Percentiles rank a stretch among this genome's conserved stretches.
Evolutionary conservation across 768 basidiomycete species (phyloP).

Genomic region (Boletus reticulatus): DNA sequence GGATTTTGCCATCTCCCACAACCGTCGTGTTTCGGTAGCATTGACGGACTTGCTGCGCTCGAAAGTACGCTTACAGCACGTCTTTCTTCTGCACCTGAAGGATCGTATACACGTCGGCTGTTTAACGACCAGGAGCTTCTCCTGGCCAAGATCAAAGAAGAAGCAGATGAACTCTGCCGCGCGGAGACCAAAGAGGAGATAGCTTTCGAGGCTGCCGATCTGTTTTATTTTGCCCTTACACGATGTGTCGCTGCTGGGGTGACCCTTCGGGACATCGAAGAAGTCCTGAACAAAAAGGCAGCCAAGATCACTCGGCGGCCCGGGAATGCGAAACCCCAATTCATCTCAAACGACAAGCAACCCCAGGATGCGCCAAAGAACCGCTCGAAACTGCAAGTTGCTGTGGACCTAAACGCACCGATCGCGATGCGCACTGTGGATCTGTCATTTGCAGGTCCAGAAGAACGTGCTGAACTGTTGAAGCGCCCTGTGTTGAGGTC

Average conservation of each 20-base stretch:
- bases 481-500: slow-evolving; percentile 86
- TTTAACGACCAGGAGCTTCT: slow-evolving; percentile 83
- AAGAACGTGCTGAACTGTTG: slow-evolving; percentile 67
- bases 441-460: slow-evolving; percentile 45
- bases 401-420: slow-evolving; percentile 35
- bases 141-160: slow-evolving; percentile 94
- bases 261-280: slow-evolving; percentile 77
- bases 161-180: slow-evolving; percentile 93
- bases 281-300: slow-evolving; percentile 80
- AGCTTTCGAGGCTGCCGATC: slow-evolving; percentile 93
- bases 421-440: slow-evolving; percentile 81
- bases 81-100: slow-evolving; percentile 73
- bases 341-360: slow-evolving; percentile 34
- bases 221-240: slow-evolving; percentile 88
- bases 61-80: slow-evolving; percentile 77
- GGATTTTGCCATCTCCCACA: slow-evolving; percentile 94
- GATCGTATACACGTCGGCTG: slow-evolving; percentile 87
- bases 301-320: slow-evolving; percentile 81
- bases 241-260: slow-evolving; percentile 86
- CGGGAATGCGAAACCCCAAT: slow-evolving; percentile 92
- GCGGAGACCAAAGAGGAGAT: slow-evolving; percentile 78
- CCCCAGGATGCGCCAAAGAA: slow-evolving; percentile 29
- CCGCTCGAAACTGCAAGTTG: slow-evolving; percentile 19
- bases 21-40: slow-evolving; percentile 84
- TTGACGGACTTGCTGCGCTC: slow-evolving; percentile 75